Evolutionary conservation across 2,329 filamentous ascomycete genomes (phyloP), one percentile per base, ranked within the genome.

Genomic region (Diaporthe longicolla): DNA sequence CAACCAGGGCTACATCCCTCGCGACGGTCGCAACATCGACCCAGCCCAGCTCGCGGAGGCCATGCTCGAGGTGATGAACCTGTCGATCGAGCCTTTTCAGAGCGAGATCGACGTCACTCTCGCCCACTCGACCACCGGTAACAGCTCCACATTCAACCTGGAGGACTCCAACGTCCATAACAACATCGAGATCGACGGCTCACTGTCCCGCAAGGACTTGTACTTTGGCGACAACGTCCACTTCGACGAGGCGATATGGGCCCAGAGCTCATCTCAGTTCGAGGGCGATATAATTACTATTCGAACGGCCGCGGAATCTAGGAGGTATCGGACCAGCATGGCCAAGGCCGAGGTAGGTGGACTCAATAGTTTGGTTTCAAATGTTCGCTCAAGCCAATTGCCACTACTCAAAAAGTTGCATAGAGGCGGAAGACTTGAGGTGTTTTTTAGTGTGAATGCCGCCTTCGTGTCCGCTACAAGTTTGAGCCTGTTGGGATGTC

Each of bases 1-100:
- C 15, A 84, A 84, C 72, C 82, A 84, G 66, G 82, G 82, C 2
- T 84, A 83, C 63, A 76, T 83, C 13, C 77, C 78, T 37, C 77
- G 80, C 10, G 75, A 80, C 24, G 81, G 82, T 26, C 77, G 76
- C 32, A 79, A 81, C 69, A 77, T 82, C 68, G 80, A 77, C 13
- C 75, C 72, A 21, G 74, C 66, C 26, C 79, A 80, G 24, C 76
- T 79, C n/a, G 72, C 79, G 24, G 73, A 77, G 3, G 80, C 75
- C 21, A 76, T 83, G n/a, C 72, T 74, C 17, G 68, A 77, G 15
- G 79, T 78, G 4, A 69, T 82, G 29, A 81, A 81, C 77, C 81
- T 81, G 52, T 76, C 80, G 21, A 58, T 65, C 0, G 73, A 76
- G 4, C 71, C 76, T 55, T 79, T 80, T 59, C 77, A 79, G 65